Conservation (phyloP, 1,284 basidiomycete species). For the Apiotrichum porosum region DNA sequence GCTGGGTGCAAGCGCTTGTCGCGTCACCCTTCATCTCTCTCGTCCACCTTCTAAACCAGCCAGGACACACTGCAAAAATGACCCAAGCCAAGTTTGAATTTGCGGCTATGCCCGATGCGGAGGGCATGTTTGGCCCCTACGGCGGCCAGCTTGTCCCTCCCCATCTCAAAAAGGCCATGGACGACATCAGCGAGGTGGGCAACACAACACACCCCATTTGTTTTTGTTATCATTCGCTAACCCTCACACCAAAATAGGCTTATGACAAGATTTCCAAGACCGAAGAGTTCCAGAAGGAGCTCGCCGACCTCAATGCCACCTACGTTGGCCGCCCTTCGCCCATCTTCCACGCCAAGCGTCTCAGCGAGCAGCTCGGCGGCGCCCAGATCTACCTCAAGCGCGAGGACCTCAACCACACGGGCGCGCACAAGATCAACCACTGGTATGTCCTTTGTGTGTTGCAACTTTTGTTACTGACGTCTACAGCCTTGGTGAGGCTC, state of each 20-base stretch:
- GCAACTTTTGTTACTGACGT: not conserved
- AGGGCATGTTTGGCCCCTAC: constrained; percentile 20
- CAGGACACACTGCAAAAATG: too few relatives aligned
- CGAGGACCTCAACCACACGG: constrained; percentile 73
- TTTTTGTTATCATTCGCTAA: too few relatives aligned
- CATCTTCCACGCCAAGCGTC: constrained; percentile 58
- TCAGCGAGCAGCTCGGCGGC: constrained; percentile 71
- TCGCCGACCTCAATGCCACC: constrained; percentile 9
- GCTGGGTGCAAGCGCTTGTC: too few relatives aligned
- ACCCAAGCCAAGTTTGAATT: constrained; percentile 5
- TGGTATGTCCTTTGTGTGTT: too few relatives aligned
- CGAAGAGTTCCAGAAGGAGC: constrained; percentile 20
- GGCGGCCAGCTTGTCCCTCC: constrained; percentile 17
- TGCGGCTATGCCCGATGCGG: constrained; percentile 19
- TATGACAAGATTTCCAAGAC: constrained; percentile 17
- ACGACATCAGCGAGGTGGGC: constrained; percentile 15
- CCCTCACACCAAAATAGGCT: too few relatives aligned
- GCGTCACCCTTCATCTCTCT: too few relatives aligned
- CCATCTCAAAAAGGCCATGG: constrained; percentile 17
- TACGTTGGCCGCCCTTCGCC: constrained; percentile 17
- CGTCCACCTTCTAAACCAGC: too few relatives aligned
- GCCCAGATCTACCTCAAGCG: constrained; percentile 94
- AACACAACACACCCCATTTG: too few relatives aligned
- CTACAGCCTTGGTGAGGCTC: constrained; percentile 68
- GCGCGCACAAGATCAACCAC: constrained; percentile 90